Evolutionary conservation across 352 stramenopile genomes (phyloP).

Genomic region (Phytophthora foliorum): DNA sequence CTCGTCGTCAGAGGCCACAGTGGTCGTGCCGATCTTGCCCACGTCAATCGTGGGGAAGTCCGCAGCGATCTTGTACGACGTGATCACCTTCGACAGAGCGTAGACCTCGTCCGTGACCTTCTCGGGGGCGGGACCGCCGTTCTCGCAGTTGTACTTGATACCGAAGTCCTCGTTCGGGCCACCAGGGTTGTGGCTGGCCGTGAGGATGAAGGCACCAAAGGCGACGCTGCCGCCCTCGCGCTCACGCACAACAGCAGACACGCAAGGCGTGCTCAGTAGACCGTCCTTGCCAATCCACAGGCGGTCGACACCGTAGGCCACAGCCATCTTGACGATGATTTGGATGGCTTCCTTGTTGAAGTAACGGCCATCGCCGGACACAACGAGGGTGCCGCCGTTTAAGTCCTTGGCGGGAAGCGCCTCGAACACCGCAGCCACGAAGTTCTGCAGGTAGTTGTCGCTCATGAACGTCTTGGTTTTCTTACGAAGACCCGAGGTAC

Average conservation of each 20-base stretch:
- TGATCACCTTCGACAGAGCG: conserved; percentile 95
- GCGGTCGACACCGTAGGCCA: conserved; percentile 96
- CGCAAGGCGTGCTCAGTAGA: conserved; percentile 97
- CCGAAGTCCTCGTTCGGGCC: conserved; percentile 99
- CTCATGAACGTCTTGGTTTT: conserved; percentile 99
- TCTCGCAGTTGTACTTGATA: conserved; percentile 99
- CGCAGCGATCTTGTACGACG: conserved; percentile 93
- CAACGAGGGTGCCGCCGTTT: conserved; percentile 95
- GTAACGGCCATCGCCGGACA: conserved; percentile 96
- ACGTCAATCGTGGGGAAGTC: conserved; percentile 88
- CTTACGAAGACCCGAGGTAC: conserved; percentile 98
- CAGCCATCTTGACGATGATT: conserved; percentile 97
- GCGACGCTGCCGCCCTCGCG: conserved; percentile 94
- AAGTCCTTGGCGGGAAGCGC: conserved; percentile 95
- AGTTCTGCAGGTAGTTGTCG: conserved; percentile 99
- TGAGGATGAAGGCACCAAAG: conserved; percentile 98
- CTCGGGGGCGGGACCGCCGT: conserved; percentile 97
- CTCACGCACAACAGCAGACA: conserved; percentile 97
- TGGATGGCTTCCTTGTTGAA: conserved; percentile 96
- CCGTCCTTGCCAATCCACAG: conserved; percentile 97
- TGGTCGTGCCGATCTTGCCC: conserved; percentile 72
- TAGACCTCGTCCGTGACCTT: conserved; percentile 98
- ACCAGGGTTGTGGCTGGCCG: conserved; percentile 98
- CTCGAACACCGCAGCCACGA: conserved; percentile 98
- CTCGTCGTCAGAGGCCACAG: conserved; percentile 84